Evolutionary conservation across 805 yeast genomes (phyloP), one percentile per base, ranked within the genome.

Genomic region (Sungouiozyma ichnusensis): DNA sequence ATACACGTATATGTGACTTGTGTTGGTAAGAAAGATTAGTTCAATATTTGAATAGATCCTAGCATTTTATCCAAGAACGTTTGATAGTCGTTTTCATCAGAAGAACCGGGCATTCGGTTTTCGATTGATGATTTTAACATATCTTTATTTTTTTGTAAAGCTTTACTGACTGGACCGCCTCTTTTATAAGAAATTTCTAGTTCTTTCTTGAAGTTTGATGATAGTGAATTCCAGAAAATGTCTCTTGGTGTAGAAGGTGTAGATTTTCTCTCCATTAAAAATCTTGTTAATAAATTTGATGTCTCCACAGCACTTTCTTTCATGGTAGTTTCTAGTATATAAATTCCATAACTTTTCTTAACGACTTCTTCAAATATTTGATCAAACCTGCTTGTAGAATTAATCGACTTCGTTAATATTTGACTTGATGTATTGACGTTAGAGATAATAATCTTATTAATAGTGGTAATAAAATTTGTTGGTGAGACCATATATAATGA

Each of bases 141-240:
- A 6, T 44, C 44, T 17, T 48, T 45, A 39, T 56, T 57, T 32
- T 51, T 51, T 4, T 46, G 36, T 29, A 60, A 34, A 15, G 56
- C 45, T 44, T 60, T 60, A 4, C 65, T 64, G 1, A 60, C 64
- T 3, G 65, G 65, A 1, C 65, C 65, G 35, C 65, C 65, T 45
- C 65, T 52, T 27, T 48, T 58, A 38, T 40, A 51, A 2, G 62
- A 53, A 8, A 52, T 50, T 31, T 60, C 62, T n/a, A 59, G 50
- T n/a, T 60, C 63, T 29, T 50, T 55, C 40, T 54, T 54, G 32
- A 58, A 60, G 15, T 35, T 40, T 5, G 38, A 42, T 4, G 63
- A 40, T 5, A 59, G 47, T 24, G 48, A 50, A 15, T 36, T 44
- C 65, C 65, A 60, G 39, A 46, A 60, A 15, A 56, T 39, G 4